Base-by-base conservation (phyloP, 371 early-diverging fungal species). In the Rhizopus sp. region DNA sequence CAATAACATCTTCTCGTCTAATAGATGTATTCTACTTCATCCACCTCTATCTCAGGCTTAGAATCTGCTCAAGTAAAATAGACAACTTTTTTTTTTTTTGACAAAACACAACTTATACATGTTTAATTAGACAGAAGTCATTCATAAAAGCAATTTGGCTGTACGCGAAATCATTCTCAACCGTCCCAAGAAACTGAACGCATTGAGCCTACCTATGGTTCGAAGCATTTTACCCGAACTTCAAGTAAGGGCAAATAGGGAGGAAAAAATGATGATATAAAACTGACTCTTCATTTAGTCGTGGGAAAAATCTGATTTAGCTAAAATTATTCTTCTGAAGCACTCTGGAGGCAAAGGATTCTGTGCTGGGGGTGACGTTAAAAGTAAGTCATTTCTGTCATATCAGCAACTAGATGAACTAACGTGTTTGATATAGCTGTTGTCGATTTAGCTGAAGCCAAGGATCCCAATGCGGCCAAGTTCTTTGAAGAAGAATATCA, bases 361-460 rank as follows among this genome's bases (percentile, higher is more conserved):
- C 70, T 99, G 98, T 72, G 95, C 98, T 29, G 98, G 99, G 33
- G 99, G 98, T 35, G 99, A 99, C 69, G 95, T 99, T 6, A 92
- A 92, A 67, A 68, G 85, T 88, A 77, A 65, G 61, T 55, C 12
- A 29, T 40, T 39, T 34, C n/a, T 37, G 16, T 2, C 4, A 15
- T 12, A 42, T 7, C 38, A n/a, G 49, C 16, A 5, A 3, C 29
- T 47, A 3, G 4, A 4, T 56, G 3, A 47, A 0, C n/a, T 16
- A 31, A 29, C 13, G n/a, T 32, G 4, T 47, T 16, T 35, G 17
- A 13, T 33, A 44, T 61, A 78, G 79, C 70, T 55, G 79, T 78
- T 16, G 70, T 78, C 15, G 79, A 78, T 66, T 63, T 75, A 60
- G 69, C 72, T 9, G 54, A 77, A 52, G 66, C 52, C 12, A 66